These are phyloP conservation scores for Globisporangium polare DNA, from an alignment of 352 stramenopile genomes.

Conservation along the genomic window DNA sequence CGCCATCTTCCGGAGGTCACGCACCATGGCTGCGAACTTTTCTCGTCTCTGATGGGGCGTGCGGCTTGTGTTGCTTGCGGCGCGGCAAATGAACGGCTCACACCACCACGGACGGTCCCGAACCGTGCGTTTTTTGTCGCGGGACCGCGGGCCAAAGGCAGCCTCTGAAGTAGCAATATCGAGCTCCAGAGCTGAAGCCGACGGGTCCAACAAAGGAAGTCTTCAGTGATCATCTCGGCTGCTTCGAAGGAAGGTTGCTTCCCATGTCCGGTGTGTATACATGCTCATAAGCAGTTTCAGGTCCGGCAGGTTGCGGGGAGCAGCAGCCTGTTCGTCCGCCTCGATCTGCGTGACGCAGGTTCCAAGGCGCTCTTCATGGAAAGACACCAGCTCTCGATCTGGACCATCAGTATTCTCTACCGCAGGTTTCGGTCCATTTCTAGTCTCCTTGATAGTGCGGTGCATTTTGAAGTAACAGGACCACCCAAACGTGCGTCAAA, in stretches of 20 bases:
- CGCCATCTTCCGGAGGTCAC: constrained; percentile 15
- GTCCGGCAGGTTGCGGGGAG: too few species aligned
- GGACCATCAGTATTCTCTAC: constrained; percentile 17
- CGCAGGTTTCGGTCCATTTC: background rate
- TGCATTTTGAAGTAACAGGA: constrained; percentile 9
- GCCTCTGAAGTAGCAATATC: constrained; percentile 9
- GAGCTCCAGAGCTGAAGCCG: background rate
- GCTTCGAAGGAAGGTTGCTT: background rate
- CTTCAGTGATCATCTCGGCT: background rate
- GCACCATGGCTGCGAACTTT: constrained; percentile 18
- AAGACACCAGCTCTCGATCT: background rate
- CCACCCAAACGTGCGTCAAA: constrained; percentile 11
- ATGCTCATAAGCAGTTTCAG: too few species aligned
- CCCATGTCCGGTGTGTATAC: too few species aligned
- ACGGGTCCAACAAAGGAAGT: background rate
- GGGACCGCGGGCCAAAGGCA: constrained; percentile 14
- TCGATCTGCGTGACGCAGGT: too few species aligned
- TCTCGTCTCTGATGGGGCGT: constrained; percentile 15
- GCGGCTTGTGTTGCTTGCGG: background rate
- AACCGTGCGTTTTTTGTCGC: constrained; percentile 8
- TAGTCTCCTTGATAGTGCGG: background rate
- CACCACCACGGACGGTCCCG: constrained; percentile 20
- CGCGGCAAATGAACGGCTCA: constrained; percentile 40
- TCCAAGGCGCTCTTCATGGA: background rate
- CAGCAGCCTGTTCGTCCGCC: too few species aligned